Evolutionary conservation across 345 rosid species (phyloP), one percentile per base, ranked within the genome.

Genomic region (Euphorbia pulcherrima): DNA sequence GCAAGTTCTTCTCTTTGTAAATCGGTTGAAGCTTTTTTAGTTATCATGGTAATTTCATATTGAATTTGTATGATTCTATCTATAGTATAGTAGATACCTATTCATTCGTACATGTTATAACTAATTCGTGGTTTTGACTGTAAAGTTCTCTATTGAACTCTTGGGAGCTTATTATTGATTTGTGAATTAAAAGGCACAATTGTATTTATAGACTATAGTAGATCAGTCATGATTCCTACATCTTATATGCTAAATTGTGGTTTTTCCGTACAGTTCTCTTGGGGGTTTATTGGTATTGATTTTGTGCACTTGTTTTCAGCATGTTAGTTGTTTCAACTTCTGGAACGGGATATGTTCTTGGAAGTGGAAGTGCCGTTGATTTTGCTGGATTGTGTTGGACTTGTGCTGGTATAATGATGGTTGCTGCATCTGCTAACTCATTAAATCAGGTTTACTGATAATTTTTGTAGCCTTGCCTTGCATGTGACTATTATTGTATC

Each of bases 371-470:
- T 72, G 82, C 78, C 6, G 70, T 93, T 62, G 91, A 88, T 77
- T 68, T 88, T 18, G 83, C 82, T 0, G 97, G 97, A 5, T 93
- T 94, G 66, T 88, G 91, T 77, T 91, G 84, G 78, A 94, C 99
- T 2, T 94, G 99, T 84, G 89, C 88, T 62, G 96, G 97, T 4
- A 94, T 96, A 6, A 94, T 94, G 99, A 78, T 94, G 97, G 92
- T 91, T 23, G 96, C 97, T 69, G 95, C 97, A 1, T 87, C 99
- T 60, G 97, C 99, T 47, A 91, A 85, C 80, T 88, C 99, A 27
- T 83, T 94, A 67, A 94, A 94, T 72, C 99, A 94, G 97, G 99
- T 88, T 63, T 5, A 13, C 37, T 40, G 48, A 60, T 60, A 20
- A 12, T 44, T 44, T 60, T 37, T 23, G 28, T 29, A 4, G 5